Evolutionary conservation across 176 grass and related monocot species (phyloP).

Genomic region (Avena eriantha): DNA sequence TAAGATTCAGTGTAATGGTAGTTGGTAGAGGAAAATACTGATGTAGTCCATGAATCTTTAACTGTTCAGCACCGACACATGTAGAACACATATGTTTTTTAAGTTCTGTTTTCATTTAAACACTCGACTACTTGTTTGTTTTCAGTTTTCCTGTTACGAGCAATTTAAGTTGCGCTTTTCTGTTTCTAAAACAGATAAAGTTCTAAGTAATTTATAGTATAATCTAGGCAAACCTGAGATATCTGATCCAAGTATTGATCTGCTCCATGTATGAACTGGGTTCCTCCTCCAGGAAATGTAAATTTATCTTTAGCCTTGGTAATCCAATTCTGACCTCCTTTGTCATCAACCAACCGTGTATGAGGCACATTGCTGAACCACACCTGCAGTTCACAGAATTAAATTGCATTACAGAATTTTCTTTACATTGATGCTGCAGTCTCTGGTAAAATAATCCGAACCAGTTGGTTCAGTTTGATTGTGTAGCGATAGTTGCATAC

Average conservation of each 20-base stretch:
- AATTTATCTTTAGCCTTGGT: slow-evolving; percentile 86
- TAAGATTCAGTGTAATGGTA: slow-evolving; percentile 17
- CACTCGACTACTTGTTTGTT: background rate
- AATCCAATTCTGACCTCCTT: slow-evolving; percentile 99
- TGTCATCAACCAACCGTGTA: slow-evolving; percentile 92
- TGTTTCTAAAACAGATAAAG: background rate
- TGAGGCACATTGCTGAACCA: slow-evolving; percentile 99
- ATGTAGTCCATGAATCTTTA: background rate
- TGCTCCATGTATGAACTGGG: slow-evolving; percentile 93
- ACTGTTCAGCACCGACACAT: background rate
- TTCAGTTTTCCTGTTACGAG: background rate
- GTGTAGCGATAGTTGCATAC: background rate
- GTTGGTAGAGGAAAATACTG: background rate
- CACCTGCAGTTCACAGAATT: slow-evolving; percentile 56
- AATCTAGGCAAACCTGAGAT: slow-evolving; percentile 57
- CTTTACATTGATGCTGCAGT: background rate
- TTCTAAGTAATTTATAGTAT: background rate
- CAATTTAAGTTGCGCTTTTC: background rate
- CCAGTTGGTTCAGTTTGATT: background rate
- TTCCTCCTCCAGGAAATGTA: slow-evolving; percentile 91
- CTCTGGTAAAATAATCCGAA: background rate
- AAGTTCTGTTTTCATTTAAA: background rate
- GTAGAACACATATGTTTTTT: background rate
- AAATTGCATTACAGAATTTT: slow-evolving; percentile 23
- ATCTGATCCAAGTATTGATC: slow-evolving; percentile 88